These are phyloP conservation scores for Alternaria gaisen DNA, from an alignment of 2,329 filamentous ascomycete species.

Conservation along the genomic window DNA sequence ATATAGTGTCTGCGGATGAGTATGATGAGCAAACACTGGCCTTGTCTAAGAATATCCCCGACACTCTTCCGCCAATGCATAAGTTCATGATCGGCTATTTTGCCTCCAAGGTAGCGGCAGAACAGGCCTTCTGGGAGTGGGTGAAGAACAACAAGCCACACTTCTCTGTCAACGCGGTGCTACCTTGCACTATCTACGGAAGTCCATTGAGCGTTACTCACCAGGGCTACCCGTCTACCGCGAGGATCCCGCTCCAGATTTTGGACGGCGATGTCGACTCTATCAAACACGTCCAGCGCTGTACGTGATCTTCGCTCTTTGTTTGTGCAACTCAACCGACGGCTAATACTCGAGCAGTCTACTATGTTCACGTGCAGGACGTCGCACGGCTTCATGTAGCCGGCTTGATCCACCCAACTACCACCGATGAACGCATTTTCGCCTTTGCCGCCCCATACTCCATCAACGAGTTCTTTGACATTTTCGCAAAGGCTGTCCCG, in stretches of 20 bases:
- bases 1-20: slow-evolving; percentile 36
- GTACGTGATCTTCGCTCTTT: slow-evolving; percentile 9
- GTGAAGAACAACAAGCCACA: slow-evolving; percentile 50
- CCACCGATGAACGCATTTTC: slow-evolving; percentile 26
- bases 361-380: slow-evolving; percentile 31
- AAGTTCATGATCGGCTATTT: slow-evolving; percentile 46
- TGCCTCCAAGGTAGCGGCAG: slow-evolving; percentile 55
- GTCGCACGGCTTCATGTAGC: slow-evolving; percentile 31
- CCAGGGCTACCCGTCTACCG: slow-evolving; percentile 26
- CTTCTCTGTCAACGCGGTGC: slow-evolving; percentile 52
- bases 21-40: slow-evolving; percentile 47
- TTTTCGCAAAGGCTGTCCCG: slow-evolving; percentile 8
- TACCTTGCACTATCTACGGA: slow-evolving; percentile 22
- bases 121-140: slow-evolving; percentile 56
- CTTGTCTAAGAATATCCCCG: slow-evolving; percentile 37
- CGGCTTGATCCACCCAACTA: slow-evolving; percentile 22
- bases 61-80: slow-evolving; percentile 27
- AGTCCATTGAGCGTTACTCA: slow-evolving; percentile 17
- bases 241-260: slow-evolving; percentile 15
- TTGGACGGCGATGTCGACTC: slow-evolving; percentile 22
- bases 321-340: not conserved
- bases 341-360: slow-evolving; percentile 15
- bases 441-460: slow-evolving; percentile 18
- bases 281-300: slow-evolving; percentile 21
- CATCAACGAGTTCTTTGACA: slow-evolving; percentile 22